Evolutionary conservation across 2,329 filamentous ascomycete species (phyloP).

Genomic region (Leptographium lundbergii): DNA sequence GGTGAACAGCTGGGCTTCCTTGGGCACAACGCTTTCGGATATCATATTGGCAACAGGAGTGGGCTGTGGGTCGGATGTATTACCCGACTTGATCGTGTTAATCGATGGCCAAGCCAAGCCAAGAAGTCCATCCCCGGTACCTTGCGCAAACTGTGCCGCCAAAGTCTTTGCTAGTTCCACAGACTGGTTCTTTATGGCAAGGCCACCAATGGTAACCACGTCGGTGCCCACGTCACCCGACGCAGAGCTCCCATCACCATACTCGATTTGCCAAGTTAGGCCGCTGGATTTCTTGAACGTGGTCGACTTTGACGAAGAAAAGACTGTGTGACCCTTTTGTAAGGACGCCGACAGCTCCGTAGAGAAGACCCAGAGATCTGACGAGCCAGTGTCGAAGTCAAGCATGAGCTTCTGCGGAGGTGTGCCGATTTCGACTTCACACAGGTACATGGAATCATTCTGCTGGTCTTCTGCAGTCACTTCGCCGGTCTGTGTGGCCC

Average conservation of each 20-base stretch:
- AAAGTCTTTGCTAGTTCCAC: constrained; percentile 51
- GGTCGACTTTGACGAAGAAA: constrained; percentile 46
- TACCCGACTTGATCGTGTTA: constrained; percentile 40
- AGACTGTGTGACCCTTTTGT: constrained; percentile 37
- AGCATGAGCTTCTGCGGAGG: constrained; percentile 48
- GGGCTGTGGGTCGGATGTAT: constrained; percentile 33
- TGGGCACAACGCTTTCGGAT: constrained; percentile 28
- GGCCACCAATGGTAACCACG: constrained; percentile 45
- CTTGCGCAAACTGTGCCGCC: constrained; percentile 42
- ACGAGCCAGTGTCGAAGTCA: constrained; percentile 59
- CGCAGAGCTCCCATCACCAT: constrained; percentile 56
- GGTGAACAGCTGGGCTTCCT: constrained; percentile 46
- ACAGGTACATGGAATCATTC: constrained; percentile 55
- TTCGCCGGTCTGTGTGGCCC: constrained; percentile 23
- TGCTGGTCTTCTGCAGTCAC: constrained; percentile 52
- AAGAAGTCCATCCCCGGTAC: constrained; percentile 50
- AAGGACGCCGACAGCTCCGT: constrained; percentile 28
- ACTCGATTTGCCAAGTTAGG: constrained; percentile 51
- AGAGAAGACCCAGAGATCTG: constrained; percentile 56
- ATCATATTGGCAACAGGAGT: constrained; percentile 63
- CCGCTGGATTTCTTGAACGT: constrained; percentile 39
- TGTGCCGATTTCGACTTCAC: constrained; percentile 50
- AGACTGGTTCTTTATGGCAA: constrained; percentile 47
- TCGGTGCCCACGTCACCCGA: constrained; percentile 54
- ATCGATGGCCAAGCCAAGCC: constrained; percentile 53